A percentile compares a stretch with the other conserved stretches of the same genome.
Conservation (phyloP, 2,329 filamentous ascomycete species). For the Septoria linicola region DNA sequence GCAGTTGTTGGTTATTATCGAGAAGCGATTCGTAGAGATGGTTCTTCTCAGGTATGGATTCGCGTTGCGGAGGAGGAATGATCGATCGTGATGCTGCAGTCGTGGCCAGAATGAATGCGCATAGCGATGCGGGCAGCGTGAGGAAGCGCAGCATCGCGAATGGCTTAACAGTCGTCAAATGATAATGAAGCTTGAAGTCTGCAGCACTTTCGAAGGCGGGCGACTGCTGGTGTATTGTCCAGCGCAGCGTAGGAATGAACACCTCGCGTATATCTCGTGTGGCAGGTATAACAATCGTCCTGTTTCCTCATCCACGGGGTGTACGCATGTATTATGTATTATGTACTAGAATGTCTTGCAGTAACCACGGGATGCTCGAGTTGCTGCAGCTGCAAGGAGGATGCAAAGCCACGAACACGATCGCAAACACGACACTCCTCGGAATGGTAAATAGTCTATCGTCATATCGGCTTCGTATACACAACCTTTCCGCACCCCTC, state of each 20-base stretch:
- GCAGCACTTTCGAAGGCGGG: too few relatives aligned
- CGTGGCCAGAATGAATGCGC: neutral
- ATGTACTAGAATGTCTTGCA: slow-evolving; percentile 4
- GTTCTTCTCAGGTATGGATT: neutral
- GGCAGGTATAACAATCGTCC: neutral
- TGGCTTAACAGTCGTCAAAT: neutral
- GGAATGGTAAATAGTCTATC: too few relatives aligned
- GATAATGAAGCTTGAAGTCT: too few relatives aligned
- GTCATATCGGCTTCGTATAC: too few relatives aligned
- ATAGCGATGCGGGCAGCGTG: slow-evolving; percentile 2
- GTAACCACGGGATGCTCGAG: slow-evolving; percentile 6
- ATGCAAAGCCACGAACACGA: too few relatives aligned
- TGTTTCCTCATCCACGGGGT: neutral
- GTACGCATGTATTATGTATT: neutral
- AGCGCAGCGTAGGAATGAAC: too few relatives aligned
- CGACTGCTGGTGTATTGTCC: too few relatives aligned
- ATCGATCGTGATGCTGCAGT: slow-evolving; percentile 8
- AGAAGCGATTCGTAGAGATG: neutral
- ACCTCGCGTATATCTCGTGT: neutral
- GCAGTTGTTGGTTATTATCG: neutral
- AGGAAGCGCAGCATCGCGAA: neutral
- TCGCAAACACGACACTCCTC: too few relatives aligned
- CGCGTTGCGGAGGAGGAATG: neutral
- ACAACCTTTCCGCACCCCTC: too few relatives aligned
- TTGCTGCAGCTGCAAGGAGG: too few relatives aligned